Evolutionary conservation across 2,329 filamentous ascomycete genomes (phyloP), one percentile per base, ranked within the genome.

Genomic region (Epichloe sibirici): DNA sequence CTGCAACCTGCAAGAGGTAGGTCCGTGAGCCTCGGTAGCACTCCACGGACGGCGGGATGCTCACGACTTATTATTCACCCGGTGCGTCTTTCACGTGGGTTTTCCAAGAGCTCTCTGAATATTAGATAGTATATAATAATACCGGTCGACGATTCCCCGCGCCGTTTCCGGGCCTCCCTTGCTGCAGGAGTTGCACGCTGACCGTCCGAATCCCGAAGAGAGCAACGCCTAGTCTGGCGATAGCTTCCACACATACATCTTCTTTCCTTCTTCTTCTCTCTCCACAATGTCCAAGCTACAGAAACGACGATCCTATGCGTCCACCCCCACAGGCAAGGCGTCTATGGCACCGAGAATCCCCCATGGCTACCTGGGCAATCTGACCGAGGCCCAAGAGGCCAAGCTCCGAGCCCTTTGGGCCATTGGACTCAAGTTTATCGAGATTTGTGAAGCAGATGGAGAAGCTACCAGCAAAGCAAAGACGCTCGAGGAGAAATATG

Each of bases 401-500:
- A 94, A 90, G 70, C 72, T 95, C 55, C 85, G 84, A 63, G 85
- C 90, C 65, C 77, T 95, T 59, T 95, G 90, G 90, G 70, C 77
- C 15, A 73, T 82, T 53, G 77, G 86, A 34, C 75, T 90, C 57
- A 82, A 85, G 56, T 75, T 93, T 37, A 88, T 86, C 64, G 85
- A 83, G 28, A 76, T 88, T 25, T 52, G 42, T 28, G 49, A 59
- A 49, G 49, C 56, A 21, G 55, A 58, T 46, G 28, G 9, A 31
- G 39, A 58, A 39, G 45, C 64, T 23, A 56, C 60, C n/a, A 58
- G 60, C 43, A 58, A 57, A 13, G 58, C 60, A 23, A 55, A 52
- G 9, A 60, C 62, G 8, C 58, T 62, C 21, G 57, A 58, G 15
- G 62, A 63, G 31, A 70, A 71, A 35, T 63, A 68, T 25, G 60